Evolutionary conservation across 306 rosid genomes (phyloP).

Genomic region (Prinsepia uniflora): DNA sequence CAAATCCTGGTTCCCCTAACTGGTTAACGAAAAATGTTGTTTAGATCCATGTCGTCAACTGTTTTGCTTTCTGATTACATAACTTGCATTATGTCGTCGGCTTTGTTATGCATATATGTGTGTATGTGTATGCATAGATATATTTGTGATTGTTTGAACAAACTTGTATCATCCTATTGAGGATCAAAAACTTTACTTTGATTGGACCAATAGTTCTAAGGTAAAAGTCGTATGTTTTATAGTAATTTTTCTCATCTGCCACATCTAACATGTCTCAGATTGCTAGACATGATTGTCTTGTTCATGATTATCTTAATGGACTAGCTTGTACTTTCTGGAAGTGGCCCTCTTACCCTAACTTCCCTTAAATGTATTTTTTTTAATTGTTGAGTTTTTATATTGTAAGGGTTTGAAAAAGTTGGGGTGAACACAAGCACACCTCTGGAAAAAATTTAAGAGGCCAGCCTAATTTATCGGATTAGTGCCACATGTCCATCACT

Average conservation of each 20-base stretch:
- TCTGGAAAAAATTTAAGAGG: no score
- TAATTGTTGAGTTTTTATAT: no score
- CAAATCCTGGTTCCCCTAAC: no score
- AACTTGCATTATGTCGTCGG: slow-evolving; percentile 30
- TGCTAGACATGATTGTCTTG: neutral
- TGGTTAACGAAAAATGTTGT: no score
- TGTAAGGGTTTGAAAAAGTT: no score
- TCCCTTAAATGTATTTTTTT: no score
- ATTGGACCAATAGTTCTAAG: neutral
- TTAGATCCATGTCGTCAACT: slow-evolving; percentile 7
- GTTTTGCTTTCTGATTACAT: slow-evolving; percentile 30
- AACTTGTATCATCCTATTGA: neutral
- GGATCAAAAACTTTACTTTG: neutral
- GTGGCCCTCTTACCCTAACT: no score
- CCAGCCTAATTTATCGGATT: no score
- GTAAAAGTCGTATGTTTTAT: neutral
- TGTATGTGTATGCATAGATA: no score
- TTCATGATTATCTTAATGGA: neutral
- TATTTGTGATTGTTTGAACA: neutral
- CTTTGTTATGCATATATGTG: slow-evolving; percentile 11
- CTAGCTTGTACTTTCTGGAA: no score
- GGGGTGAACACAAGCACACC: no score
- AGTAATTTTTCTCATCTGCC: neutral
- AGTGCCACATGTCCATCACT: no score
- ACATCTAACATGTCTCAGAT: neutral